These are phyloP conservation scores for Hyparrhenia diplandra DNA, from an alignment of 176 grass and related monocot genomes.

Conservation along the genomic window DNA sequence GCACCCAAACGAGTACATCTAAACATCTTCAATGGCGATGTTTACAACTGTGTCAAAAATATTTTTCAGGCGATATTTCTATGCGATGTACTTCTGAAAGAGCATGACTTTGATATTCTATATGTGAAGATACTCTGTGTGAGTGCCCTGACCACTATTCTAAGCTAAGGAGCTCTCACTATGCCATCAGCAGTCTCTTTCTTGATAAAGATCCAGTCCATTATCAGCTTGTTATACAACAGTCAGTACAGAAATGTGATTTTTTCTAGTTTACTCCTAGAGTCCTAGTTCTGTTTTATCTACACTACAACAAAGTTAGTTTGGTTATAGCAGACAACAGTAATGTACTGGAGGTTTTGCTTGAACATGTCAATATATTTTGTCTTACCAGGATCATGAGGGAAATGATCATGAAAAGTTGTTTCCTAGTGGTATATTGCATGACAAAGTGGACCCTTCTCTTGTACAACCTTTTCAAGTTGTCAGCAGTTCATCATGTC, in stretches of 20 bases:
- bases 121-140: constrained; percentile 72
- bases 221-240: background rate
- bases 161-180: background rate
- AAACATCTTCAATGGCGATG: background rate
- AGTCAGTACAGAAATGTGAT: background rate
- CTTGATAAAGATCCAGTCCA: background rate
- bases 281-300: background rate
- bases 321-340: background rate
- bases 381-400: background rate
- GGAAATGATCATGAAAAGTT: background rate
- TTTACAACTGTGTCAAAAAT: background rate
- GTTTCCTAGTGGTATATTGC: background rate
- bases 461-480: background rate
- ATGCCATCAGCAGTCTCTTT: background rate
- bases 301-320: background rate
- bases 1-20: background rate
- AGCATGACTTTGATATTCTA: constrained; percentile 53
- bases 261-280: background rate
- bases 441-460: background rate
- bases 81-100: constrained; percentile 47
- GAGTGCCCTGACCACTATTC: constrained; percentile 34
- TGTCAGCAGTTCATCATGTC: background rate
- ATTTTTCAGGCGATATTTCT: constrained; percentile 72
- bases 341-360: background rate
- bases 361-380: background rate